These are phyloP conservation scores for Cyclostephanos invisitatus DNA, from an alignment of 108 stramenopile species.

Conservation along the genomic window DNA sequence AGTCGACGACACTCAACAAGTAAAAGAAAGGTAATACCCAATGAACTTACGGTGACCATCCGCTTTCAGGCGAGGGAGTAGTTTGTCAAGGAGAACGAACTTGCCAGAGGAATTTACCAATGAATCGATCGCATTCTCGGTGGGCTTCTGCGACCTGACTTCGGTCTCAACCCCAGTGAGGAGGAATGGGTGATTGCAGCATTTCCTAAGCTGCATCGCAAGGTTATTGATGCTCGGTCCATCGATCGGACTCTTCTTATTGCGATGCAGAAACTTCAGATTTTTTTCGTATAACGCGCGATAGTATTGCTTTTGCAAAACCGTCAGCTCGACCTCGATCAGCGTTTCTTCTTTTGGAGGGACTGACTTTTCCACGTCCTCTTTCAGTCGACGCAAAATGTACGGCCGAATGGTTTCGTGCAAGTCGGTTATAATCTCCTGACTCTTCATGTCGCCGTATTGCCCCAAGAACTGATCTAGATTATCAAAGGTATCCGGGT, in stretches of 20 bases:
- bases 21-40: no score
- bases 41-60: slow-evolving; percentile 97
- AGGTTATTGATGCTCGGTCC: slow-evolving; percentile 80
- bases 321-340: slow-evolving; percentile 96
- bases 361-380: slow-evolving; percentile 91
- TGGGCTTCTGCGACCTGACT: slow-evolving; percentile 46
- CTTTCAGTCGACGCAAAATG: slow-evolving; percentile 93
- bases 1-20: no score
- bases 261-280: slow-evolving; percentile 77
- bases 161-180: slow-evolving; percentile 88
- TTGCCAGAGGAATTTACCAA: slow-evolving; percentile 91
- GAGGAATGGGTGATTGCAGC: slow-evolving; percentile 98
- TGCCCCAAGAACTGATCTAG: slow-evolving; percentile 77
- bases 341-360: slow-evolving; percentile 95
- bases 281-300: slow-evolving; percentile 95
- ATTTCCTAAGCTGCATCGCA: slow-evolving; percentile 93
- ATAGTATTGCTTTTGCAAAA: slow-evolving; percentile 96
- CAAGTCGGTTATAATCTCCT: slow-evolving; percentile 76
- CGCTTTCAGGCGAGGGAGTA: slow-evolving; percentile 89
- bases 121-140: slow-evolving; percentile 55
- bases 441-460: slow-evolving; percentile 85
- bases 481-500: slow-evolving; percentile 60
- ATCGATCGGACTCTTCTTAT: slow-evolving; percentile 82
- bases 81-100: slow-evolving; percentile 95
- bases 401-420: slow-evolving; percentile 90